Base-by-base conservation (phyloP, 139 green algal species). In the Haematococcus sp. region DNA sequence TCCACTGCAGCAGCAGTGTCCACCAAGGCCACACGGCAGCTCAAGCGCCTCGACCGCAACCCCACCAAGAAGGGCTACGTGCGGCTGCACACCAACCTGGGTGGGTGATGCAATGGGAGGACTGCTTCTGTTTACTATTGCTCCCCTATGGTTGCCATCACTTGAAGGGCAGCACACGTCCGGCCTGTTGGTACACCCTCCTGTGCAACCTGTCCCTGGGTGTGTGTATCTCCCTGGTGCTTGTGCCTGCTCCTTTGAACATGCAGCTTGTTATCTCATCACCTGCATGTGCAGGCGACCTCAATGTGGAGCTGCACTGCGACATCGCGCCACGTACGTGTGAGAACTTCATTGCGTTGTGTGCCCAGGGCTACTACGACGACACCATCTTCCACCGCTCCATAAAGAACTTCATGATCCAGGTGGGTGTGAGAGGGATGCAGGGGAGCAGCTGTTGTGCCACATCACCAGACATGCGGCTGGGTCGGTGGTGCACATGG, bases 351-450 rank as follows among this genome's bases (percentile, higher is more conserved):
- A 63, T 99, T 23, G 88, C 85, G 23, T 87, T 98, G 61, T 87
- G 79, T 19, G 88, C 92, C 74, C 83, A 86, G 60, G 88, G 92
- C 52, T 99, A 98, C 88, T 99, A 98, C 83, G 77, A 92, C 30
- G 84, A 73, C 63, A 92, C 86, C 1, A 44, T 87, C 3, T 99
- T 99, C 78, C 95, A 98, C 86, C 83, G 94, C 30, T 90, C 58
- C 77, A 97, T 99, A 70, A 90, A 89, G 59, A 96, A 97, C 85
- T 98, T 98, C 78, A 98, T 98, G 94, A 87, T 95, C 15, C 91
- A 96, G 78, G 86, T 86, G 54, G 0, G 70, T 11, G 20, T 27
- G 44, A 11, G 23, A 46, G 59, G 40, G 40, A 11, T 7, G 40
- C 7, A 56, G n/a, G 43, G 63, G 7, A 16, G 30, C 54, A 63